Percentiles rank a stretch among this genome's conserved stretches.
These are phyloP conservation scores for Globisporangium paroecandrum DNA, from an alignment of 352 stramenopile species.

Conservation along the genomic window DNA sequence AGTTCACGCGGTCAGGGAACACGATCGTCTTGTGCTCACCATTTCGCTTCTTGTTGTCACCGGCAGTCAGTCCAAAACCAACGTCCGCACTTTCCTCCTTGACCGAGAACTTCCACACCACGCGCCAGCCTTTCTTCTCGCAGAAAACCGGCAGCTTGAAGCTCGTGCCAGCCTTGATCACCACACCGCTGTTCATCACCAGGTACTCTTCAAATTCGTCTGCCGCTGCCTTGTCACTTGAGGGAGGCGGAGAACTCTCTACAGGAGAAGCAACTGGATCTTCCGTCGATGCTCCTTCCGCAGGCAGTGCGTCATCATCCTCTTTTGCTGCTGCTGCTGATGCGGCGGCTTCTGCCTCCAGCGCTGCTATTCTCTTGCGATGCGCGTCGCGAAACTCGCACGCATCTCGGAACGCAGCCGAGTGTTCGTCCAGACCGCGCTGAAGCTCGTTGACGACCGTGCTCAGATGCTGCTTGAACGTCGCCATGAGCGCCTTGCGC, in stretches of 20 bases:
- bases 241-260: background rate
- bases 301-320: background rate
- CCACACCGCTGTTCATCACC: constrained; percentile 69
- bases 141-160: constrained; percentile 76
- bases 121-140: constrained; percentile 50
- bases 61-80: constrained; percentile 35
- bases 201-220: constrained; percentile 62
- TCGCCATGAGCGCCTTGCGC: constrained; percentile 32
- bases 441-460: constrained; percentile 47
- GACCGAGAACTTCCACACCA: constrained; percentile 78
- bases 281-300: constrained; percentile 10
- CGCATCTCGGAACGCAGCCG: constrained; percentile 53
- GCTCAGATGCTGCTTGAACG: constrained; percentile 37
- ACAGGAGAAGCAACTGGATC: background rate
- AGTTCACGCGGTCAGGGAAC: constrained; percentile 44
- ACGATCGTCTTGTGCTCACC: constrained; percentile 28
- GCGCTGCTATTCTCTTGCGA: constrained; percentile 1
- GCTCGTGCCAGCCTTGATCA: constrained; percentile 70
- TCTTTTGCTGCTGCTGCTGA: background rate
- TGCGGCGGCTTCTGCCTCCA: background rate
- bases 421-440: constrained; percentile 52
- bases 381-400: constrained; percentile 52
- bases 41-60: background rate
- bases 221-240: background rate
- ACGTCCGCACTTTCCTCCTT: constrained; percentile 71